Evolutionary conservation across 2,329 filamentous ascomycete species (phyloP).

Genomic region (Ascocoryne sarcoides): DNA sequence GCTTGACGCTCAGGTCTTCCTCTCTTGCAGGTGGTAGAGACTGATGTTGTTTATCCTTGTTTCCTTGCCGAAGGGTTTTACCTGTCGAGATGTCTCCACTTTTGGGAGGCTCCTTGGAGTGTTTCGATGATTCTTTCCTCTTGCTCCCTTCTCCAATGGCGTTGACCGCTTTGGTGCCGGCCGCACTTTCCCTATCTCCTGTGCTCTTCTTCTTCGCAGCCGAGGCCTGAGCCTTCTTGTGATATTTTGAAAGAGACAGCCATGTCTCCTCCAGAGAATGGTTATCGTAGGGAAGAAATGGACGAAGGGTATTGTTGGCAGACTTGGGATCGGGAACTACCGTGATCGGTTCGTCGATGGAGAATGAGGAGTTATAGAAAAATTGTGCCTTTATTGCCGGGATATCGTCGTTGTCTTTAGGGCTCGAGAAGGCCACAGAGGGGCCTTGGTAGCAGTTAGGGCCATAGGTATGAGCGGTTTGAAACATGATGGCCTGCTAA

Average conservation of each 20-base stretch:
- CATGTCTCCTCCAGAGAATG: conserved; percentile 72
- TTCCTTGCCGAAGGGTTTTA: no score
- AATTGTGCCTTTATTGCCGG: conserved; percentile 63
- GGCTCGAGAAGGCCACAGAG: conserved; percentile 10
- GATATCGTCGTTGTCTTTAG: conserved; percentile 33
- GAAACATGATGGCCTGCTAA: no score
- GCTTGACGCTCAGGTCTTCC: no score
- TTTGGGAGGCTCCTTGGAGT: background rate
- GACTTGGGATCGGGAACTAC: conserved; percentile 46
- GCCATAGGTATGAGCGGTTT: conserved; percentile 28
- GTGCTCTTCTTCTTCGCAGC: background rate
- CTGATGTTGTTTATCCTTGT: no score
- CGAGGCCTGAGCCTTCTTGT: background rate
- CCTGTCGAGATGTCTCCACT: background rate
- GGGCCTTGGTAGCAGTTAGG: conserved; percentile 24
- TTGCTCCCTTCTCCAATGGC: background rate
- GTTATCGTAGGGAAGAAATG: conserved; percentile 74
- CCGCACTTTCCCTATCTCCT: no score
- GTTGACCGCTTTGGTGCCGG: background rate
- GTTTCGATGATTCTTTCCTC: background rate
- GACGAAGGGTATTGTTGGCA: conserved; percentile 56
- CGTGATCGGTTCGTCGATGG: conserved; percentile 84
- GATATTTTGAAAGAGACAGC: conserved; percentile 42
- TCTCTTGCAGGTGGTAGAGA: no score
- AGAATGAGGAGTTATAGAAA: conserved; percentile 75